Evolutionary conservation across 1,139 yeast genomes (phyloP), one percentile per base, ranked within the genome.

Genomic region (Lodderomyces beijingensis): DNA sequence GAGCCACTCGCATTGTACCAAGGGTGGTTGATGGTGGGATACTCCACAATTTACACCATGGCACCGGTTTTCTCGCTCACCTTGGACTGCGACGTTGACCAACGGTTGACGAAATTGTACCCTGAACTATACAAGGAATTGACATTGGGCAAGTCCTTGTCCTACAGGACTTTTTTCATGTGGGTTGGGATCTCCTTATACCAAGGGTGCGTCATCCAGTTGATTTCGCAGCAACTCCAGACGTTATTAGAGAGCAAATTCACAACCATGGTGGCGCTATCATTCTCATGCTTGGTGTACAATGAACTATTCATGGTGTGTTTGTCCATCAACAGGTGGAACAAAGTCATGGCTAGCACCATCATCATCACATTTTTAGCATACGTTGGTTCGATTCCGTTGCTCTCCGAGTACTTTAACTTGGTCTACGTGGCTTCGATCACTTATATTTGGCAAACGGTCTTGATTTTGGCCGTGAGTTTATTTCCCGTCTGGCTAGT

Each of bases 21-120:
- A 55, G 99, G 99, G 3, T 91, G 95, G 82, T 68, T 93, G 34
- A 89, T 93, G 96, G 98, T 93, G 27, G 99, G 98, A 1, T 93
- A 91, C 58, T 95, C 98, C 1, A 93, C 98, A 0, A 70, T 87
- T 32, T 93, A 91, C 55, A 93, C 99, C 0, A 93, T 93, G 99
- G 91, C 93, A 32, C 99, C 99, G 0, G 98, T 93, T 2, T 93
- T 93, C 51, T 86, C 96, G 0, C 63, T 93, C 41, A 95, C 94
- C 0, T 68, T 87, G 34, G 98, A 93, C 55, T 78, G 80, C 39
- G 99, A 93, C 56, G 88, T 93, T 34, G 91, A 82, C 48, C 96
- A 89, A 53, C 83, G 81, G 35, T 72, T 91, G 43, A 94, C 96
- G 1, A 79, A 82, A 41, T 66, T 89, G 38, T 93, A 91, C 54